A percentile compares a stretch with the other conserved stretches of the same genome.
Evolutionary conservation across 805 yeast genomes (phyloP).

Genomic region (Ogataea parapolymorpha): DNA sequence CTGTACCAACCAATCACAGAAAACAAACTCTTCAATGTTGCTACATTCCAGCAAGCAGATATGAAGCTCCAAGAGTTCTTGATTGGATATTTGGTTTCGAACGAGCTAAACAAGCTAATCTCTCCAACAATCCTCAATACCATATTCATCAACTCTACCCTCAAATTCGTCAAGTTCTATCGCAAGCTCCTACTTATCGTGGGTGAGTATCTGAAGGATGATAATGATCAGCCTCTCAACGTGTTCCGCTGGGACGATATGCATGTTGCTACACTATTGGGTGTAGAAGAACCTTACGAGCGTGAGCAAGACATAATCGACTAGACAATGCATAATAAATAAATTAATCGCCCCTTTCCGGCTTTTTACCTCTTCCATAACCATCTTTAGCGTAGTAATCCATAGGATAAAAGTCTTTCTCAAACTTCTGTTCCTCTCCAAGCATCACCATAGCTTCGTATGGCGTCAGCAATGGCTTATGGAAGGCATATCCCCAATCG

Average conservation of each 20-base stretch:
- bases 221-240: slow-evolving; percentile 20
- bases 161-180: slow-evolving; percentile 48
- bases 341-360: slow-evolving; percentile 29
- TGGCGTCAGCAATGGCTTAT: slow-evolving; percentile 88
- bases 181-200: slow-evolving; percentile 37
- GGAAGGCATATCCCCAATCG: slow-evolving; percentile 98
- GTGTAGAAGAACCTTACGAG: slow-evolving; percentile 47
- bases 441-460: slow-evolving; percentile 93
- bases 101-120: slow-evolving; percentile 51
- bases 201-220: slow-evolving; percentile 35
- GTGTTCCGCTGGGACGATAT: slow-evolving; percentile 51
- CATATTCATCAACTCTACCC: slow-evolving; percentile 48
- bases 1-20: slow-evolving; percentile 65
- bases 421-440: slow-evolving; percentile 66
- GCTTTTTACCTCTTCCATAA: slow-evolving; percentile 82
- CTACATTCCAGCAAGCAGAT: slow-evolving; percentile 43
- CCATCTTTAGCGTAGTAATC: slow-evolving; percentile 90
- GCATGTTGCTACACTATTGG: slow-evolving; percentile 69
- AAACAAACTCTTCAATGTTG: slow-evolving; percentile 50
- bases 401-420: slow-evolving; percentile 79
- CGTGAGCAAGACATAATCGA: slow-evolving; percentile 15
- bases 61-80: slow-evolving; percentile 46
- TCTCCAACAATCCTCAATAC: slow-evolving; percentile 62
- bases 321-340: slow-evolving; percentile 13
- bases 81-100: slow-evolving; percentile 60